These are phyloP conservation scores for Gnomoniopsis sp. DNA, from an alignment of 2,329 filamentous ascomycete genomes.

Conservation along the genomic window DNA sequence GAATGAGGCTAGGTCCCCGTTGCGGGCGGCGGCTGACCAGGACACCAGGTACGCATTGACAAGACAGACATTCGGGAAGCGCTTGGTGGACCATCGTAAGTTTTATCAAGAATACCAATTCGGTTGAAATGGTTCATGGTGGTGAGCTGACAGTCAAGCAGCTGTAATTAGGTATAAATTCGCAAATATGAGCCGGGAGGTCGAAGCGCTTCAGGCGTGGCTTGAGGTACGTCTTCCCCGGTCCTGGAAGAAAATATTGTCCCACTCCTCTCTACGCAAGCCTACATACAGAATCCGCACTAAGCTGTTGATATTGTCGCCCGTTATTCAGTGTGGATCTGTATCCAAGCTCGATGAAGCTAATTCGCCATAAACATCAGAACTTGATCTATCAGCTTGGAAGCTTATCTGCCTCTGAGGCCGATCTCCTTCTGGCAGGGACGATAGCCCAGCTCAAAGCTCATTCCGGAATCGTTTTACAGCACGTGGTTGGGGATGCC, in stretches of 20 bases:
- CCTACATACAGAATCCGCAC: neutral
- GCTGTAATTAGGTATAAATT: conserved; percentile 20
- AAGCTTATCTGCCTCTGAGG: conserved; percentile 11
- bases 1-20: neutral
- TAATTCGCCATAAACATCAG: too few species aligned
- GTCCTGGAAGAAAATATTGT: too few species aligned
- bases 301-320: neutral
- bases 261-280: too few species aligned
- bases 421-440: conserved; percentile 26
- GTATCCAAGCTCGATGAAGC: too few species aligned
- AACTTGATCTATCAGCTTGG: conserved; percentile 43
- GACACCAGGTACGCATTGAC: conserved; percentile 14
- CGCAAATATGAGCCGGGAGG: conserved; percentile 19
- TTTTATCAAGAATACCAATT: neutral
- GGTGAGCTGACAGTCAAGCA: neutral
- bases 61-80: conserved; percentile 20
- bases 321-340: too few species aligned
- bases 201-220: conserved; percentile 20
- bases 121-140: neutral
- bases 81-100: conserved; percentile 16
- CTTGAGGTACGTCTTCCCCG: conserved; percentile 10
- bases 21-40: neutral
- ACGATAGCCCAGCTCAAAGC: conserved; percentile 20
- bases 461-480: conserved; percentile 17
- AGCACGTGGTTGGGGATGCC: conserved; percentile 18